Evolutionary conservation across 306 rosid genomes (phyloP).

Genomic region (Casuarina cunninghamiana): DNA sequence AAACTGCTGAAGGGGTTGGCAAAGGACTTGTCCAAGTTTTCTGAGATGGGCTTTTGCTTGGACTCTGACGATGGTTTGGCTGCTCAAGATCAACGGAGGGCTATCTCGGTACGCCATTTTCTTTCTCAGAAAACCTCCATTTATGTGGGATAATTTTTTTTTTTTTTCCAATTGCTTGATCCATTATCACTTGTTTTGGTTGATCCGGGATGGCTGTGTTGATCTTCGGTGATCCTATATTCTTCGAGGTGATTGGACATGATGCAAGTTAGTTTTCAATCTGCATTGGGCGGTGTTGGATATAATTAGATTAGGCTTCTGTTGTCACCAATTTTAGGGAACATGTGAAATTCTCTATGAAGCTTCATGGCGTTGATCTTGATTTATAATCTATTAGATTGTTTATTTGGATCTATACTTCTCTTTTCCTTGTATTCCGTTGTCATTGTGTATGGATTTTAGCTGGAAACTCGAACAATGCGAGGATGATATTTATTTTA

Average conservation of each 20-base stretch:
- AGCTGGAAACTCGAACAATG: background rate
- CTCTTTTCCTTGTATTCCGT: background rate
- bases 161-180: background rate
- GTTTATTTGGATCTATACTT: background rate
- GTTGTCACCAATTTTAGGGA: too few species aligned
- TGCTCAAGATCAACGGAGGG: slow-evolving; percentile 40
- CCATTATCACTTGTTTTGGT: background rate
- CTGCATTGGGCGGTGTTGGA: background rate
- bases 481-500: background rate
- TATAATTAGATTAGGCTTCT: background rate
- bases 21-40: slow-evolving; percentile 28
- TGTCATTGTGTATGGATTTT: background rate
- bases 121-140: background rate
- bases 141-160: background rate
- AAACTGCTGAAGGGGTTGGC: slow-evolving; percentile 55
- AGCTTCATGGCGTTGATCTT: background rate
- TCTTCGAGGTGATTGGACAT: background rate
- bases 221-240: background rate
- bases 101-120: slow-evolving; percentile 41
- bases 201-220: background rate
- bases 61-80: slow-evolving; percentile 35
- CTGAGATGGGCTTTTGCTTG: slow-evolving; percentile 39
- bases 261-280: background rate
- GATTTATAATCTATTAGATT: background rate
- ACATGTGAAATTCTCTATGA: background rate